These are phyloP conservation scores for Rhizomucor miehei DNA, from an alignment of 371 early-diverging fungal genomes.

Conservation along the genomic window DNA sequence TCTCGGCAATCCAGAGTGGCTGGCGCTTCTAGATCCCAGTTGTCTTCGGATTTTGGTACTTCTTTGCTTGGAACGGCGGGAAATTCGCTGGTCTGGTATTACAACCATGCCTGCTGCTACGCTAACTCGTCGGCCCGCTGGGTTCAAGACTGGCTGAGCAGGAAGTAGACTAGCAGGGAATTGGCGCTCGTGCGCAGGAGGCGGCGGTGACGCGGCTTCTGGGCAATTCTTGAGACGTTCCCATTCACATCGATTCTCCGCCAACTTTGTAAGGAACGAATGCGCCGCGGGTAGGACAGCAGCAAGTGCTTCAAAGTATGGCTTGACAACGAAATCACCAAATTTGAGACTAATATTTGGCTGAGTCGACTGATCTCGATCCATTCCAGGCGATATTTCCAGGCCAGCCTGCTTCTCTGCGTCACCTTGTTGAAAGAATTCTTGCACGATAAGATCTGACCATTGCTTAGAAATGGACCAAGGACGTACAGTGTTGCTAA, in stretches of 20 bases:
- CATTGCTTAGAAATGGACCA: constrained; percentile 84
- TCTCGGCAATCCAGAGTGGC: constrained; percentile 3
- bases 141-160: constrained; percentile 13
- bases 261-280: constrained; percentile 30
- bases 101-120: constrained; percentile 47
- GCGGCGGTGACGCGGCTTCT: constrained; percentile 13
- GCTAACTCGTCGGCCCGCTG: constrained; percentile 33
- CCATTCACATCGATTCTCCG: constrained; percentile 43
- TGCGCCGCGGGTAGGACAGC: constrained; percentile 60
- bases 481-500: constrained; percentile 85
- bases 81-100: constrained; percentile 25
- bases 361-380: constrained; percentile 70
- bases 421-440: constrained; percentile 87
- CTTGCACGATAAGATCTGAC: constrained; percentile 83
- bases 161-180: constrained; percentile 19
- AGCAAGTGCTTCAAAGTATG: constrained; percentile 76
- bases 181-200: constrained; percentile 14
- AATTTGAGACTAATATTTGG: constrained; percentile 77
- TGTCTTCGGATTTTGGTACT: constrained; percentile 1
- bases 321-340: constrained; percentile 73
- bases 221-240: constrained; percentile 30
- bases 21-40: constrained; percentile 3
- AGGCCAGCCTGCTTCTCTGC: constrained; percentile 68
- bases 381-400: constrained; percentile 87
- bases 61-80: constrained; percentile 1